Base-by-base conservation (phyloP, 805 yeast genomes). In the Peterozyma xylosa region DNA sequence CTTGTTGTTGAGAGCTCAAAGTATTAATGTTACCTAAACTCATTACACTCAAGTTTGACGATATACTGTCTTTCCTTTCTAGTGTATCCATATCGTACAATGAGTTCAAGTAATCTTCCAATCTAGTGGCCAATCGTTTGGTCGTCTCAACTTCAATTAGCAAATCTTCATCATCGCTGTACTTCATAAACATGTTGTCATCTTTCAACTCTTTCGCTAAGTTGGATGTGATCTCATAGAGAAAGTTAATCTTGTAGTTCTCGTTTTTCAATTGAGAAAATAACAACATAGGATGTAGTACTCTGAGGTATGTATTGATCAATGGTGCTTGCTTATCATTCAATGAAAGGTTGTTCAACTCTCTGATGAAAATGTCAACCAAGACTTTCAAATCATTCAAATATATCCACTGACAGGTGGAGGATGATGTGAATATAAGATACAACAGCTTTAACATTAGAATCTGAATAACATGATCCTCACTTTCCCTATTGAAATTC, bases 301-400 rank as follows among this genome's bases (percentile, higher is more conserved):
- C 88, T 45, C 93, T 70, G 36, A 90, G 62, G 53, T 83, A 88
- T 10, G 88, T 78, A 54, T 82, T 81, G 43, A 86, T 76, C 35
- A 80, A 62, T 9, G 73, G 63, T 45, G 73, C 82, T 34, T 77
- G 76, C 16, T 74, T 76, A 11, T 70, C 73, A 42, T 62, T 68
- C 1, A 57, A 47, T 17, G 89, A 76, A 35, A 87, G 60, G 54
- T 90, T 80, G 50, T 75, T 74, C 43, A 91, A 67, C 56, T 90
- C 96, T 42, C 98, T 67, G 1, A 90, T 70, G 42, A 90, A 69
- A 9, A 90, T 89, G 55, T 88, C 96, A 11, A 85, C 80, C 45
- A 90, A 72, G 6, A 90, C 95, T 53, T 83, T 81, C 46, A 90
- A 63, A 58, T 90, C 98, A 54, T 90, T 90, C 48, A 86, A 68